Evolutionary conservation across 208 protist species (phyloP).

Genomic region (Crithidia expoeki): DNA sequence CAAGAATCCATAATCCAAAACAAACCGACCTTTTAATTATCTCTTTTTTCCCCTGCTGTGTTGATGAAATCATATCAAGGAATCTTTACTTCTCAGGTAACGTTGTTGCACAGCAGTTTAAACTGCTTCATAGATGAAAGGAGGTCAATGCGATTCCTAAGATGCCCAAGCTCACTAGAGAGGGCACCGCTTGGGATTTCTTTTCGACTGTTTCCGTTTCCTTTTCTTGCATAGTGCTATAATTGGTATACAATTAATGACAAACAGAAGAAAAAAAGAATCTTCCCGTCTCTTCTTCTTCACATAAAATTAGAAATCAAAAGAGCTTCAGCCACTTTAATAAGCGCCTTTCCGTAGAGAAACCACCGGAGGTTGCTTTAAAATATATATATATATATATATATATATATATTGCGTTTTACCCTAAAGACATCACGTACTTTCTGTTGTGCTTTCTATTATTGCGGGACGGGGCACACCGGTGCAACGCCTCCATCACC

Average conservation of each 20-base stretch:
- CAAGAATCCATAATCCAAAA: no score
- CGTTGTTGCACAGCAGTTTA: no score
- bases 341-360: background rate
- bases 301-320: background rate
- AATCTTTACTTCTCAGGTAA: no score
- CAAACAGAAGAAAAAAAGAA: background rate
- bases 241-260: slow-evolving; percentile 8
- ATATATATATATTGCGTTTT: background rate
- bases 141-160: no score
- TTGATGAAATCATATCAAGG: no score
- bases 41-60: no score
- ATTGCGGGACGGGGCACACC: background rate
- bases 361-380: no score
- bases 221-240: background rate
- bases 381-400: background rate
- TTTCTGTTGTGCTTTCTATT: background rate
- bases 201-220: background rate
- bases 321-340: background rate
- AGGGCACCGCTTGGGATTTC: no score
- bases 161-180: no score
- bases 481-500: background rate
- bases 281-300: background rate
- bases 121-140: no score
- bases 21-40: no score
- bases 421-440: background rate